These are phyloP conservation scores for Neurospora sp. DNA, from an alignment of 495 filamentous ascomycete genomes.

Conservation along the genomic window DNA sequence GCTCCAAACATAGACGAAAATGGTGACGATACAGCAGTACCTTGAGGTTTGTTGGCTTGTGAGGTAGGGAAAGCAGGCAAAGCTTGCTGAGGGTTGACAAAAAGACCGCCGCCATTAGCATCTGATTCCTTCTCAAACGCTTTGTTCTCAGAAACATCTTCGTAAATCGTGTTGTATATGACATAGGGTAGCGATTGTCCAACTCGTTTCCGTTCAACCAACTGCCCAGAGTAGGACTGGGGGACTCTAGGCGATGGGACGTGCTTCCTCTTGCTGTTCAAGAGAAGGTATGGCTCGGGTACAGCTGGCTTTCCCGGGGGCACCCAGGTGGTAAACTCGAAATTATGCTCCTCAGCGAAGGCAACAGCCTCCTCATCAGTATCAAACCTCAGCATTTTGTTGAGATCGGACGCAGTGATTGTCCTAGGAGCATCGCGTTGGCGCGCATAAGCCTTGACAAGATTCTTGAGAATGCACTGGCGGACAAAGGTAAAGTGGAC, in stretches of 20 bases:
- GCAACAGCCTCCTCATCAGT: constrained; percentile 54
- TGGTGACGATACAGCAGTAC: background rate
- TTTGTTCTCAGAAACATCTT: constrained; percentile 8
- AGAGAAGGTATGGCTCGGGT: constrained; percentile 41
- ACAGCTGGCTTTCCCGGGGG: constrained; percentile 26
- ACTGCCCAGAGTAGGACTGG: constrained; percentile 30
- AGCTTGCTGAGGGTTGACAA: constrained; percentile 14
- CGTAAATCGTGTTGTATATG: constrained; percentile 37
- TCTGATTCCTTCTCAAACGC: background rate
- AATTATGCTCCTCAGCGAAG: constrained; percentile 59
- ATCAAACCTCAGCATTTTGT: constrained; percentile 61
- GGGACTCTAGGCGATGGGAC: constrained; percentile 29
- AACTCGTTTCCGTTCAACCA: constrained; percentile 41
- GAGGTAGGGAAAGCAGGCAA: background rate
- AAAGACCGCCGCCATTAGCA: constrained; percentile 14
- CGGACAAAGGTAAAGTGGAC: constrained; percentile 79
- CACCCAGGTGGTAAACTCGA: constrained; percentile 41
- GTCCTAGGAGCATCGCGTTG: constrained; percentile 61
- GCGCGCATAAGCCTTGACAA: constrained; percentile 50
- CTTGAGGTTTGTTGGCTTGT: background rate
- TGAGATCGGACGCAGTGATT: constrained; percentile 59
- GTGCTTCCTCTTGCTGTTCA: constrained; percentile 20
- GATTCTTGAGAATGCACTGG: constrained; percentile 59
- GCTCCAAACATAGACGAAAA: background rate
- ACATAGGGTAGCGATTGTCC: constrained; percentile 28